phyloP scores from a whole-genome alignment of 495 filamentous ascomycete genomes.

The Evernia prunastri region DNA sequence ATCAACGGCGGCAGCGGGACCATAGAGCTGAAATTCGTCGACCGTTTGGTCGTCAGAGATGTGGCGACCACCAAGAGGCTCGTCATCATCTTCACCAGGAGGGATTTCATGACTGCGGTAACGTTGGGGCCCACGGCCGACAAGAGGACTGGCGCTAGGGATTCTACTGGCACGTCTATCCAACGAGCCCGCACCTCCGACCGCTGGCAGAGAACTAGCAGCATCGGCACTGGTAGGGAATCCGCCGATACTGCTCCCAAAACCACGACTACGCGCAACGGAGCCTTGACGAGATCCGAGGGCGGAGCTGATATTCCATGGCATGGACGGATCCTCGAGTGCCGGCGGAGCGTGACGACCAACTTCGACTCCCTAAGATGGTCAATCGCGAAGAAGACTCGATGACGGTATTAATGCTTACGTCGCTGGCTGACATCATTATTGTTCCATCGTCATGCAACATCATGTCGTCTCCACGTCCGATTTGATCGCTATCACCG shows the following conservation, averaged over 20 bases:
- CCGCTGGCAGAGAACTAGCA: constrained; percentile 20
- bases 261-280: constrained; percentile 23
- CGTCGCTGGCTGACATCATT: constrained; percentile 28
- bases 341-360: constrained; percentile 52
- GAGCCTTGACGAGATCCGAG: constrained; percentile 49
- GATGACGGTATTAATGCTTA: constrained; percentile 9
- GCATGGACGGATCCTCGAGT: constrained; percentile 57
- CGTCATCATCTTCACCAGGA: constrained; percentile 35
- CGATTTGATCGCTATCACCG: constrained; percentile 38
- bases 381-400: constrained; percentile 12
- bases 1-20: constrained; percentile 39
- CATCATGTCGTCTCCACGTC: constrained; percentile 34
- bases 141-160: constrained; percentile 56
- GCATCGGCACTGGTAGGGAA: constrained; percentile 24
- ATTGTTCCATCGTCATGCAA: constrained; percentile 36
- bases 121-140: constrained; percentile 44
- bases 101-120: constrained; percentile 35
- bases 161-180: constrained; percentile 42
- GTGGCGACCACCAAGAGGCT: constrained; percentile 38
- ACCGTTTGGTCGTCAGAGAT: constrained; percentile 38
- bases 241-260: constrained; percentile 32
- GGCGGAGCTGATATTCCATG: constrained; percentile 62
- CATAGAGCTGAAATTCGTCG: constrained; percentile 40
- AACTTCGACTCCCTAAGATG: constrained; percentile 47
- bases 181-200: constrained; percentile 20